phyloP scores from a whole-genome alignment of 1,284 basidiomycete genomes.

The Phellopilus nigrolimitatus region DNA sequence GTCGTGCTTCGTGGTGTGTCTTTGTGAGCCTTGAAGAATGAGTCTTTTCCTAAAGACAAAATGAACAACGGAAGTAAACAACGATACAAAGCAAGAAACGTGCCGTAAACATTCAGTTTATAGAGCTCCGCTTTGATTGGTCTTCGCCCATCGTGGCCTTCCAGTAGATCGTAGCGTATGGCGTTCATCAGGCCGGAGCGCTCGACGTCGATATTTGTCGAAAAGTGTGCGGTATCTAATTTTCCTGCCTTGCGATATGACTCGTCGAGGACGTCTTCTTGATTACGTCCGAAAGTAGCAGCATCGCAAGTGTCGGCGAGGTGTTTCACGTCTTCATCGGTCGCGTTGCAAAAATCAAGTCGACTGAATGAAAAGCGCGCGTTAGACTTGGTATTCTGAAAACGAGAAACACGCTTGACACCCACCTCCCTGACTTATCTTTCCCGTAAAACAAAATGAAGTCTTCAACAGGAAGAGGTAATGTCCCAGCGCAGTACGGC shows the following conservation, averaged over 20 bases:
- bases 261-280: constrained; percentile 18
- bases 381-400: no score
- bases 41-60: no score
- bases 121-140: no score
- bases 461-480: not conserved
- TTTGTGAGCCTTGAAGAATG: no score
- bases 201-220: constrained; percentile 11
- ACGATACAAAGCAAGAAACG: no score
- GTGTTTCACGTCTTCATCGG: not conserved
- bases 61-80: no score
- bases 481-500: constrained; percentile 1
- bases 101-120: no score
- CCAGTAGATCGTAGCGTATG: no score
- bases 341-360: not conserved
- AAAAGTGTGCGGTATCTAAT: constrained; percentile 13
- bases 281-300: no score
- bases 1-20: no score
- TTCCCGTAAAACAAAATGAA: constrained; percentile 2
- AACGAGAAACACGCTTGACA: not conserved
- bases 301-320: constrained; percentile 6
- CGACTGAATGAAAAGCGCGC: not conserved
- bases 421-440: not conserved
- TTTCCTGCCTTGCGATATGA: constrained; percentile 20
- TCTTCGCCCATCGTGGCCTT: no score
- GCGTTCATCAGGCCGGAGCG: constrained; percentile 5